Percentiles rank a stretch among this genome's conserved stretches.
Evolutionary conservation across 2,329 filamentous ascomycete species (phyloP).

Genomic region (Fusarium sambucinum): DNA sequence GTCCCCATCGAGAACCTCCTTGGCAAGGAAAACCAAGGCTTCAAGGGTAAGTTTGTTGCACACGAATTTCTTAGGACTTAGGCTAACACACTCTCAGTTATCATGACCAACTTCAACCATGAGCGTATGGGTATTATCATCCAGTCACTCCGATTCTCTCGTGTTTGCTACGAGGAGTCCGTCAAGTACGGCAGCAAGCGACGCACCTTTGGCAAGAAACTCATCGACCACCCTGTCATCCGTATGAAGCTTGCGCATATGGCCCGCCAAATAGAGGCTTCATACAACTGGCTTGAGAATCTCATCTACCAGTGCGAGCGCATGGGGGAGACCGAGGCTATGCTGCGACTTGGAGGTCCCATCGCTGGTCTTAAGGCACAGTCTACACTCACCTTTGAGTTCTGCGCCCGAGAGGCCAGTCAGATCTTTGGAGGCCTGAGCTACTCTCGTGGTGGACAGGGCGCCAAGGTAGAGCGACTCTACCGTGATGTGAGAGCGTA

Average conservation of each 20-base stretch:
- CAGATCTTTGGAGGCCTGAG: slow-evolving; percentile 97
- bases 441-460: slow-evolving; percentile 93
- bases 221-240: slow-evolving; percentile 97
- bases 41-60: slow-evolving; percentile 76
- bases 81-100: slow-evolving; percentile 65
- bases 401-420: slow-evolving; percentile 93
- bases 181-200: slow-evolving; percentile 98
- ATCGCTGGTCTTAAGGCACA: slow-evolving; percentile 96
- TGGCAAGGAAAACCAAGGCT: slow-evolving; percentile 97
- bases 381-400: slow-evolving; percentile 93
- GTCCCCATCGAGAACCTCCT: slow-evolving; percentile 99
- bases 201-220: slow-evolving; percentile 93
- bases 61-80: slow-evolving; percentile 85
- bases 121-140: slow-evolving; percentile 99
- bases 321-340: slow-evolving; percentile 95
- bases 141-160: slow-evolving; percentile 93
- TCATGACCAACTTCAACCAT: slow-evolving; percentile 99
- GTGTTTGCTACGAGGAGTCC: slow-evolving; percentile 96
- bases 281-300: slow-evolving; percentile 97
- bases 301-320: slow-evolving; percentile 91
- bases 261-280: slow-evolving; percentile 96
- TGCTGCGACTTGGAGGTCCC: slow-evolving; percentile 93
- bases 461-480: slow-evolving; percentile 92
- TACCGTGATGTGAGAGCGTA: slow-evolving; percentile 97
- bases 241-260: slow-evolving; percentile 98